Conservation (phyloP, 192 early-diverging fungal species). For the Geranomyces variabilis region DNA sequence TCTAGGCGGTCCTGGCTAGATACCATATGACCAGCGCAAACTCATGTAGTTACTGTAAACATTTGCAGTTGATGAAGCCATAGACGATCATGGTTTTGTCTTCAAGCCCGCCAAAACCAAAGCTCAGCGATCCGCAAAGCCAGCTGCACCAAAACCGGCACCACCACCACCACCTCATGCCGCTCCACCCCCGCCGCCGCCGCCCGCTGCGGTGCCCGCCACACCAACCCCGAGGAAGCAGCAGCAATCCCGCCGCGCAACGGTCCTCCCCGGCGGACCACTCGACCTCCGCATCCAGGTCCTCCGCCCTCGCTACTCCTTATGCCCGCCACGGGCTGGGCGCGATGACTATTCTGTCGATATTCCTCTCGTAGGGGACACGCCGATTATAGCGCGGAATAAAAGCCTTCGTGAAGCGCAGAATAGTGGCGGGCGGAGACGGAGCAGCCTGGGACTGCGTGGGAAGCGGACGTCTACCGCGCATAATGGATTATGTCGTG, state of each 20-base stretch:
- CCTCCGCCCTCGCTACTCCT: background rate
- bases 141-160: background rate
- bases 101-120: constrained; percentile 19
- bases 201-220: background rate
- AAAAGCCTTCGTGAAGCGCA: constrained; percentile 27
- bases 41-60: too few species aligned
- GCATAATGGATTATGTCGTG: constrained; percentile 36
- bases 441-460: constrained; percentile 42
- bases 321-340: background rate
- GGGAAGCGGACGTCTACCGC: constrained; percentile 34
- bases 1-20: too few species aligned
- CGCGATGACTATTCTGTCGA: constrained; percentile 17
- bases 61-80: too few species aligned
- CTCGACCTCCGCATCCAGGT: constrained; percentile 5
- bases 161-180: background rate
- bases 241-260: background rate
- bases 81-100: constrained; percentile 20
- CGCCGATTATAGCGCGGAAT: constrained; percentile 43
- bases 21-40: too few species aligned
- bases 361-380: constrained; percentile 30
- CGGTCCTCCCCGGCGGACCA: background rate
- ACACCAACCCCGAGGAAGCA: background rate
- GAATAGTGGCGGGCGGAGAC: constrained; percentile 17
- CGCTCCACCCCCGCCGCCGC: background rate
- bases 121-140: background rate